Conservation (phyloP, 768 basidiomycete genomes). For the Boletus bicolor region DNA sequence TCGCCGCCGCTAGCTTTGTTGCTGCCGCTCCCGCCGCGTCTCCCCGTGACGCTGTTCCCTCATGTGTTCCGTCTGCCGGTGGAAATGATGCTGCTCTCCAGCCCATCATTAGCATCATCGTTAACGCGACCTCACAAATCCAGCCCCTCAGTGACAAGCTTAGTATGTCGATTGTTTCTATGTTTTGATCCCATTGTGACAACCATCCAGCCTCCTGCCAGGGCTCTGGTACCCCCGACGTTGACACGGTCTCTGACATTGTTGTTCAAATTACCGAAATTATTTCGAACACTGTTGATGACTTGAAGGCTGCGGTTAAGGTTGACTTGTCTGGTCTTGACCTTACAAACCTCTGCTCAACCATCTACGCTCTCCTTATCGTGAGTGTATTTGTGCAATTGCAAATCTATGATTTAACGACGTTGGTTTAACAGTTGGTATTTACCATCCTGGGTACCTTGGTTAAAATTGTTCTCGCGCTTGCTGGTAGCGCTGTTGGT, state of each 20-base stretch:
- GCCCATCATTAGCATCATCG: slow-evolving; percentile 2
- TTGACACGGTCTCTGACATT: not conserved
- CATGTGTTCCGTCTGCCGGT: not conserved
- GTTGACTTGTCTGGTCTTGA: not conserved
- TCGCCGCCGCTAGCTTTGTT: slow-evolving; percentile 16
- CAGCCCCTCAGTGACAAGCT: not conserved
- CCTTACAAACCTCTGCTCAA: not conserved
- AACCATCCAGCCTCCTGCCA: not conserved
- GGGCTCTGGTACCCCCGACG: not conserved
- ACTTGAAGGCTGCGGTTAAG: not conserved
- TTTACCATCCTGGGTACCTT: not conserved
- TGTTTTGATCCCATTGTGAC: not conserved
- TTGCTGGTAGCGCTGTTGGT: not conserved
- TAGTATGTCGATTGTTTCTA: not conserved
- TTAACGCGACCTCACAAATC: not conserved
- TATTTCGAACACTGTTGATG: not conserved
- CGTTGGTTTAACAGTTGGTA: not conserved
- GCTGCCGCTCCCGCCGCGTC: slow-evolving; percentile 8
- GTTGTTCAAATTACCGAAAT: not conserved
- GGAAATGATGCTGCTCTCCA: not conserved
- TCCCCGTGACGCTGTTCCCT: not conserved
- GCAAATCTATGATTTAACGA: not conserved
- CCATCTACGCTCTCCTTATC: not conserved
- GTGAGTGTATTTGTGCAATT: not conserved
- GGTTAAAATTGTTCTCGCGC: not conserved